These are phyloP conservation scores for Aspergillus phoenicis DNA, from an alignment of 2,329 filamentous ascomycete species.

Conservation along the genomic window DNA sequence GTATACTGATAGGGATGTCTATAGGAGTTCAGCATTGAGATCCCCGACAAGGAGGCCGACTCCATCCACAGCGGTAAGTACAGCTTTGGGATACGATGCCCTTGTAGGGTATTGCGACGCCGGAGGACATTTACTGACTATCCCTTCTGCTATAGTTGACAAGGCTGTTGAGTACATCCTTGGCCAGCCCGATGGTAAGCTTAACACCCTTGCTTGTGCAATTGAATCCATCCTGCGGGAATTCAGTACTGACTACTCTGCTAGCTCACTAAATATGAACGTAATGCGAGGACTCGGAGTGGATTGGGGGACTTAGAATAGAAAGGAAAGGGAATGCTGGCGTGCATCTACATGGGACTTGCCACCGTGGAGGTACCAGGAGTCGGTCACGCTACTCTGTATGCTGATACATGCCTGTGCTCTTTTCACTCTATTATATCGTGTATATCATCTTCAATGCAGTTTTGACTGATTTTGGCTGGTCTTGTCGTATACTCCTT, in stretches of 20 bases:
- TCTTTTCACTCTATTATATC: conserved; percentile 41
- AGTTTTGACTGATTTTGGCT: conserved; percentile 30
- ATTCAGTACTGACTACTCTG: conserved; percentile 21
- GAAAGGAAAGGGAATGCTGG: conserved; percentile 38
- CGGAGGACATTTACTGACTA: conserved; percentile 20
- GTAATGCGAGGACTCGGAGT: conserved; percentile 31
- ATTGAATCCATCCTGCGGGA: neutral
- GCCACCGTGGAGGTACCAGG: conserved; percentile 34
- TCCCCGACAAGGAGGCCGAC: conserved; percentile 96
- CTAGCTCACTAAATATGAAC: conserved; percentile 41
- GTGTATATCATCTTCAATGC: conserved; percentile 49
- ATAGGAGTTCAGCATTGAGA: conserved; percentile 88
- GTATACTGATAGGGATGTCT: conserved; percentile 17
- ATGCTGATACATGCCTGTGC: conserved; percentile 42
- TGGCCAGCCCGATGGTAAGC: conserved; percentile 86
- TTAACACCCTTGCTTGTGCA: conserved; percentile 26
- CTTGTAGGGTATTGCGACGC: neutral
- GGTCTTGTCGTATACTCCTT: neutral
- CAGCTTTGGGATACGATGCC: neutral
- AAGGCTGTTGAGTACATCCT: conserved; percentile 94
- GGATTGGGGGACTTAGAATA: conserved; percentile 33
- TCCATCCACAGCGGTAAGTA: conserved; percentile 86
- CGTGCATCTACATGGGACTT: conserved; percentile 29
- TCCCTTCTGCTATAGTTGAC: conserved; percentile 64
- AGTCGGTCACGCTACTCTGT: conserved; percentile 34